Base-by-base conservation (phyloP, 164 flowering plant species). In the Buxus sempervirens region DNA sequence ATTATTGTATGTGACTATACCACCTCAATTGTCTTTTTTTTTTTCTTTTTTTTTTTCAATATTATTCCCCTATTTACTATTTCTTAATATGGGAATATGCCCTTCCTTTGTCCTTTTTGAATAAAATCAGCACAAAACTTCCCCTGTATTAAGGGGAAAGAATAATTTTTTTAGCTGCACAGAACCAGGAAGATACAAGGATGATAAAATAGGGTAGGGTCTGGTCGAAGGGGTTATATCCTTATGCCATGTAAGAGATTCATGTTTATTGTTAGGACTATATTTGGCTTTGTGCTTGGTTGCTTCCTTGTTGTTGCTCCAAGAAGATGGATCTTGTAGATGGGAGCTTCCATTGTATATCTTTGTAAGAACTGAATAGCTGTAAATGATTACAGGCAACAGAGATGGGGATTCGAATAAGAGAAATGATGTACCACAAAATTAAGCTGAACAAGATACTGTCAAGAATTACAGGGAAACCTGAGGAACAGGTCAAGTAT, bases 381-480 rank as follows among this genome's bases (percentile, higher is more conserved):
- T 25, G 7, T 71, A 48, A 65, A 32, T 3, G 63, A 62, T 71
- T 73, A 41, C 86, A 93, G 96, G 85, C 87, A 62, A 83, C 85
- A 21, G 96, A 90, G 0, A 82, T 85, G 90, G 73, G 84, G 24
- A 70, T 91, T 58, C 81, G 82, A 27, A 78, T 87, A 24, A 78
- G 91, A 78, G 99, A 95, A 82, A 82, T 88, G 91, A 62, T 45
- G 18, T 90, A 95, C 80, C 96, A 90, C 82, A 86, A 76, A 81
- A 68, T 82, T 58, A 95, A 90, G 83, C 67, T 89, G 73, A 89
- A 86, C 81, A 95, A 95, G 77, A 88, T 95, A 72, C 69, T 92
- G 41, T 90, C 99, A 67, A 80, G 97, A 76, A 65, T 90, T 58
- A 89, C 99, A 0, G 98, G 98, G 72, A 89, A 90, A 81, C 86